A percentile compares a stretch with the other conserved stretches of the same genome.
phyloP scores from a whole-genome alignment of 2,329 filamentous ascomycete species.

The Hypoxylon sp. region DNA sequence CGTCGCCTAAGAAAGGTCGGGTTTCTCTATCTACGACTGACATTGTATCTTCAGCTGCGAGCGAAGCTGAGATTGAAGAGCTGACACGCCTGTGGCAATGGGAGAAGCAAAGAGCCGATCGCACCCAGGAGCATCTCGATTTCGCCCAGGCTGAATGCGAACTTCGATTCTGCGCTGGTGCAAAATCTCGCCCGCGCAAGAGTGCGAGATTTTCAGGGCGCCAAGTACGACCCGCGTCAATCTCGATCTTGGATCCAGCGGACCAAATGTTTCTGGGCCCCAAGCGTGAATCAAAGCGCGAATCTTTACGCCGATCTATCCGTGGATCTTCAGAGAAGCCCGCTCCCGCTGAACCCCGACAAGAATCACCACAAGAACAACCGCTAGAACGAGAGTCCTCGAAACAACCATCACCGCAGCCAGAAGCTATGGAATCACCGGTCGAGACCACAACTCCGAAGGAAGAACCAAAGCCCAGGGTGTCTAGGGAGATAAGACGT shows the following conservation, averaged over 20 bases:
- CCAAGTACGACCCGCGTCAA: constrained; percentile 48
- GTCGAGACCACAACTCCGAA: constrained; percentile 34
- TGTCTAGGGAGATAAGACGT: constrained; percentile 53
- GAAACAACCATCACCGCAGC: constrained; percentile 27
- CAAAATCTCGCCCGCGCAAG: constrained; percentile 49
- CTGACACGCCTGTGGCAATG: constrained; percentile 61
- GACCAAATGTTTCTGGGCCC: constrained; percentile 55
- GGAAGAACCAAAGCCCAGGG: constrained; percentile 3
- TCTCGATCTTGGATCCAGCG: constrained; percentile 52
- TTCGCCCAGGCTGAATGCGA: constrained; percentile 80
- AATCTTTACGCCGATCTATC: too few relatives aligned
- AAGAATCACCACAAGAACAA: constrained; percentile 4
- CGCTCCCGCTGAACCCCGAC: constrained; percentile 42
- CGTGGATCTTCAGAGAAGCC: constrained; percentile 41
- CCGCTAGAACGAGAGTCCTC: constrained; percentile 23
- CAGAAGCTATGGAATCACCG: constrained; percentile 41
- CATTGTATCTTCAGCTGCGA: constrained; percentile 63
- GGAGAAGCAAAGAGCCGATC: constrained; percentile 70
- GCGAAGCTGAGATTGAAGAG: constrained; percentile 67
- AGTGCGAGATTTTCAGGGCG: constrained; percentile 46
- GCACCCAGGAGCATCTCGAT: constrained; percentile 76
- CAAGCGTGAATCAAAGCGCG: constrained; percentile 39
- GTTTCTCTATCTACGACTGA: constrained; percentile 59
- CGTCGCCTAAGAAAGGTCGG: constrained; percentile 65
- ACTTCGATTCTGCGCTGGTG: constrained; percentile 71